Base-by-base conservation (phyloP, 208 protist species). In the Trypanosoma cruzi region DNA sequence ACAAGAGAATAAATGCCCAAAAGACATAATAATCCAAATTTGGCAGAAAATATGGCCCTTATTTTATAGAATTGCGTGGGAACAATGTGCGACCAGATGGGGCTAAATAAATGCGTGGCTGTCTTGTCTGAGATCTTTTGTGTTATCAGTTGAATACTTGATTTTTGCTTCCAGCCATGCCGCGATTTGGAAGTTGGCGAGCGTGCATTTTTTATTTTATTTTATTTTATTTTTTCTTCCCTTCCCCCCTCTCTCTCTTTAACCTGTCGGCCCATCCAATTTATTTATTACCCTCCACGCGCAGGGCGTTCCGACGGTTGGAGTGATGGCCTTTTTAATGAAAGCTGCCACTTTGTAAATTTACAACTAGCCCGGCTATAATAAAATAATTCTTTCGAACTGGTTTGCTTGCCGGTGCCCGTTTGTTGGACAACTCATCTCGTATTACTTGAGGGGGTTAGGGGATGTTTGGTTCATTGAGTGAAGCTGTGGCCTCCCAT, bases 381-480 rank as follows among this genome's bases (percentile, higher is more conserved):
- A 22, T 71, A 37, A 46, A 20, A 4, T 57, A 64, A 42, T 46
- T 71, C 11, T 40, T 46, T 64, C 13, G 4, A 40, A 20, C 40
- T 57, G 56, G 26, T 18, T 14, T 64, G 24, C 4, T 37, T 1
- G 7, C 62, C n/a, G n/a, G n/a, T n/a, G n/a, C n/a, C n/a, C n/a
- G n/a, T n/a, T n/a, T n/a, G n/a, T n/a, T n/a, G n/a, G n/a, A n/a
- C n/a, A n/a, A n/a, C n/a, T n/a, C n/a, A n/a, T n/a, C n/a, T n/a
- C n/a, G n/a, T 56, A 31, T 71, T 48, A 31, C 40, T 24, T n/a
- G 62, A 57, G 50, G 62, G 5, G 42, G 64, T 56, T 22, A 57
- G 16, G 32, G 10, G 13, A 42, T n/a, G n/a, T n/a, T n/a, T n/a
- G n/a, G n/a, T n/a, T n/a, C n/a, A n/a, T n/a, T n/a, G n/a, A n/a